phyloP scores from a whole-genome alignment of 805 yeast genomes.

The Saccharomyces paradoxus region DNA sequence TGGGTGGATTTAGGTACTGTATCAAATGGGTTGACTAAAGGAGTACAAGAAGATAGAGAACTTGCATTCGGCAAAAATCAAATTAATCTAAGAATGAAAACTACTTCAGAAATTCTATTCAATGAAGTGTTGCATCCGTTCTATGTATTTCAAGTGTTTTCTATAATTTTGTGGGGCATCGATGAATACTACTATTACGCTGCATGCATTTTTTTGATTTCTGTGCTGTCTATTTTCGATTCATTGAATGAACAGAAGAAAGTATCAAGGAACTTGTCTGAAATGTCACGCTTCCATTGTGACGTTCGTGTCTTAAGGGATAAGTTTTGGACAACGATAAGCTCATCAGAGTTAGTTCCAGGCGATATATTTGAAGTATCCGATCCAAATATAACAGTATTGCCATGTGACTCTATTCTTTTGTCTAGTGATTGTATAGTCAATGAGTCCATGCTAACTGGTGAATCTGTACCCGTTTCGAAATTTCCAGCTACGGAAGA shows the following conservation, averaged over 20 bases:
- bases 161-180: conserved; percentile 82
- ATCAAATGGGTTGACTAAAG: conserved; percentile 61
- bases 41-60: conserved; percentile 57
- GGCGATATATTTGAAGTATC: conserved; percentile 92
- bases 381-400: conserved; percentile 62
- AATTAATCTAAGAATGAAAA: conserved; percentile 67
- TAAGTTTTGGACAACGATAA: conserved; percentile 81
- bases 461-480: conserved; percentile 95
- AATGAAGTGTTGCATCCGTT: conserved; percentile 94
- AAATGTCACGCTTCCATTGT: conserved; percentile 66
- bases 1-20: conserved; percentile 59
- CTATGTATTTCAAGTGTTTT: conserved; percentile 88
- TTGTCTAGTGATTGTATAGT: conserved; percentile 90
- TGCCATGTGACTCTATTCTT: conserved; percentile 87
- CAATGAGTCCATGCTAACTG: conserved; percentile 97
- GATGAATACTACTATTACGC: conserved; percentile 95
- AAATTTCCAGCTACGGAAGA: conserved; percentile 62
- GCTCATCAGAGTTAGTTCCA: conserved; percentile 77
- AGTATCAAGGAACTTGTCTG: conserved; percentile 62
- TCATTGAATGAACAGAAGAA: conserved; percentile 80
- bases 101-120: conserved; percentile 53
- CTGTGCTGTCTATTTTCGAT: conserved; percentile 68
- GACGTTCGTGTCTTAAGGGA: conserved; percentile 85
- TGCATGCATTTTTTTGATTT: conserved; percentile 78
- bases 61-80: conserved; percentile 71